Percentiles rank a stretch among this genome's conserved stretches.
phyloP scores from a whole-genome alignment of 352 stramenopile species.

The Globisporangium uncinulatum region DNA sequence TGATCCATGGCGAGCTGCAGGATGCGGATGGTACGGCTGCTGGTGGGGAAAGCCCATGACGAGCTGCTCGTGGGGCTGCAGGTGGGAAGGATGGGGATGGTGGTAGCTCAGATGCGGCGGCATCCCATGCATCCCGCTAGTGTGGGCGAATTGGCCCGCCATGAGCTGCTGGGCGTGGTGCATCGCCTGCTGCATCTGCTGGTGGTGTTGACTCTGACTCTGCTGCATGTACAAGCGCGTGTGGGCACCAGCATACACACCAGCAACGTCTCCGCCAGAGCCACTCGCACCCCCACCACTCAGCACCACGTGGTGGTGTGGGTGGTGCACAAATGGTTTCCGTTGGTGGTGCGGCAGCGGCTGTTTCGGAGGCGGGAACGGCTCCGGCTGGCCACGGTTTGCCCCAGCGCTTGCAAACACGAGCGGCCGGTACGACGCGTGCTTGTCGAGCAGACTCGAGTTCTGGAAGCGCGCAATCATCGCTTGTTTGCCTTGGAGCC shows the following conservation, averaged over 20 bases:
- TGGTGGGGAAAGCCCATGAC: slow-evolving; percentile 16
- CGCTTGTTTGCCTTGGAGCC: slow-evolving; percentile 95
- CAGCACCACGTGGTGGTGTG: slow-evolving; percentile 21
- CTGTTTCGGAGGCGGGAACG: slow-evolving; percentile 62
- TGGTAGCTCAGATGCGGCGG: slow-evolving; percentile 4
- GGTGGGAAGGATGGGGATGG: background rate
- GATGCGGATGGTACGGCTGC: slow-evolving; percentile 23
- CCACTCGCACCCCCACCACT: background rate
- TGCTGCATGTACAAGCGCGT: slow-evolving; percentile 6
- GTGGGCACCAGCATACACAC: background rate
- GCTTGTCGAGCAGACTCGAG: slow-evolving; percentile 92
- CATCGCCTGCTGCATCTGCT: slow-evolving; percentile 14
- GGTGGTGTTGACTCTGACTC: slow-evolving; percentile 10
- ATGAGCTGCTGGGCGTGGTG: slow-evolving; percentile 16
- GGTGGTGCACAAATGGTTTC: background rate
- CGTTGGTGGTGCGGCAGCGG: slow-evolving; percentile 9
- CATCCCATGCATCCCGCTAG: too few relatives aligned
- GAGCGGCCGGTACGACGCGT: slow-evolving; percentile 89
- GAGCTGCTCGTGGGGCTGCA: slow-evolving; percentile 4
- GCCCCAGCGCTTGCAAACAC: slow-evolving; percentile 83
- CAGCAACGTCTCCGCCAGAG: background rate
- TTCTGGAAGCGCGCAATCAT: slow-evolving; percentile 99
- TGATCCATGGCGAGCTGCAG: slow-evolving; percentile 11
- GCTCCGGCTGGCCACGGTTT: slow-evolving; percentile 61
- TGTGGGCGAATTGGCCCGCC: background rate